Base-by-base conservation (phyloP, 768 basidiomycete genomes). In the Ephemerocybe angulata region DNA sequence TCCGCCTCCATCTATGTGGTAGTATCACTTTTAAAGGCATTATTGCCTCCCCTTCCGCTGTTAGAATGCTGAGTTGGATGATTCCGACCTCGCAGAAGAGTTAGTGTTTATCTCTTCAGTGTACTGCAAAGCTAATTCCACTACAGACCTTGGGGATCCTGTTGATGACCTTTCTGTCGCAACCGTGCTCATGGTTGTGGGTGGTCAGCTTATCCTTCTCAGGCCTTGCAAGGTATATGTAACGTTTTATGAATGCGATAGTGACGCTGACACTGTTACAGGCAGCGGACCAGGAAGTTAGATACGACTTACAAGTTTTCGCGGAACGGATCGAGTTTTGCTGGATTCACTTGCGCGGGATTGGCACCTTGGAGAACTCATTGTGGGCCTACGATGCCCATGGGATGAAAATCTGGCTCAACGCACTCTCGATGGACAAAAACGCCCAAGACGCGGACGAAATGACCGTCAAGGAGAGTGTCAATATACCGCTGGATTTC, bases 321-420 rank as follows among this genome's bases (percentile, higher is more conserved):
- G 93, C 96, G 0, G 93, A 97, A 58, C 84, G 87, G n/a, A 91
- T 98, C 60, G 96, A 99, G 66, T 94, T 97, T 65, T 99, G 95
- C 70, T 99, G 96, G 96, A 97, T 95, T 52, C 96, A 98, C 75
- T 76, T 99, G 40, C 84, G 89, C 35, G 96, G 96, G 1, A 93
- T 99, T 37, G 90, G 88, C 5, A 84, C 91, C 2, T 73, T 99
- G 44, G 96, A 98, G 67, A 99, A 99, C 71, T 98, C 95, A 5
- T 75, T 99, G 21, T 99, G 96, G 96, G 96, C 87, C 1, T 99
- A 92, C 68, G 96, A 98, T 60, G 96, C 94, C 2, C 79, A 83
- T 56, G 84, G 84, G 10, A 88, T 99, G 62, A 77, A 93, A 28
- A 86, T 98, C 15, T 99, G 97, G 97, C 75, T 99, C 24, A 95